Evolutionary conservation across 2,329 filamentous ascomycete species (phyloP), one percentile per base, ranked within the genome.

Genomic region (Cordyceps militaris): DNA sequence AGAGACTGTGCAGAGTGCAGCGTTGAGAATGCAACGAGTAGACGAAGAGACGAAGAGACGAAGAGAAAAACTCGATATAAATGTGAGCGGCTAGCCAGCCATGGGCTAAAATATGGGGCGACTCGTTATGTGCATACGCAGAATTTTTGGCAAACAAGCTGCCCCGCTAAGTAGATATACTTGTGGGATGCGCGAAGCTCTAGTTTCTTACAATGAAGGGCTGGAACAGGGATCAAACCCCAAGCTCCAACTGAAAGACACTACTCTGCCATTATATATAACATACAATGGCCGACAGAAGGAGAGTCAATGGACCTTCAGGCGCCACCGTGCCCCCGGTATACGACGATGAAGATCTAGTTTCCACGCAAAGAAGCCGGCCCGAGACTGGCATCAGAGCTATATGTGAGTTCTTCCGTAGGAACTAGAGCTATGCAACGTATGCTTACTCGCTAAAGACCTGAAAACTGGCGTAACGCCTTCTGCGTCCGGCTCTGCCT

Each of bases 401-500:
- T 74, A 59, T 65, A 24, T 68, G 66, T 68, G 58, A 61, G 66
- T 51, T 50, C 43, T 13, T 30, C 28, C 40, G 42, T 10, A 28
- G 11, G 38, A 21, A 50, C 21, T 57, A 34, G 48, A 36, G 32
- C 38, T 43, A n/a, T 32, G 48, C 48, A 24, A 34, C 1, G 19
- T 63, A 32, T 56, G 47, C 42, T 57, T 52, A 63, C 47, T 51
- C 54, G 50, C 19, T n/a, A 30, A 62, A 96, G 91, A 93, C 70
- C 79, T 97, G 46, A 91, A 94, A 71, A 97, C 93, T 9, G 91
- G 91, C 24, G 83, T 97, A 4, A 92, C 94, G 0, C 93, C 94
- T 19, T 95, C 93, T 14, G 94, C 94, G 13, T 94, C 91, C 50
- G 94, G 94, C 14, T 97, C 92, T 19, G 91, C 94, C 56, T 99